A percentile compares a stretch with the other conserved stretches of the same genome.
Conservation (phyloP, 495 filamentous ascomycete genomes). For the Aspergillus baeticus region DNA sequence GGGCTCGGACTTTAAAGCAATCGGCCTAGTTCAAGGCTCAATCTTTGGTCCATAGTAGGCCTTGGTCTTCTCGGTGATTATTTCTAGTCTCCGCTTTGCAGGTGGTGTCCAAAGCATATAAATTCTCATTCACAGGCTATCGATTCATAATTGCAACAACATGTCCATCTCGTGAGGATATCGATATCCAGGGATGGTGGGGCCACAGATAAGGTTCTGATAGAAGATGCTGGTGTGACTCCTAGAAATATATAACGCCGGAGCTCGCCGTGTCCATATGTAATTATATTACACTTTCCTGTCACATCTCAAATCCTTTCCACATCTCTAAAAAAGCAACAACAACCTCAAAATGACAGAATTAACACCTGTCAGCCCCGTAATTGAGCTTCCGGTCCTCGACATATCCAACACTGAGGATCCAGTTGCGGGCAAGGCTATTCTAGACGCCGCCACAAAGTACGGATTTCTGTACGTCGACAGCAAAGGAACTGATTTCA, state of each 20-base stretch:
- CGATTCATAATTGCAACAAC: too few species aligned
- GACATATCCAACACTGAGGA: conserved; percentile 62
- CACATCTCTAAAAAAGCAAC: too few species aligned
- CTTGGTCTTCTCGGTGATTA: too few species aligned
- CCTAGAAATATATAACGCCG: background rate
- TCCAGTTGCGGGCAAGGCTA: conserved; percentile 59
- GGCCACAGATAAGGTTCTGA: conserved; percentile 5
- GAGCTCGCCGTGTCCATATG: background rate
- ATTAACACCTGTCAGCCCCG: conserved; percentile 22
- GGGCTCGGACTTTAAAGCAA: too few species aligned
- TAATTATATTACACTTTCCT: background rate
- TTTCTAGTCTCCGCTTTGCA: too few species aligned
- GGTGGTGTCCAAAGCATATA: too few species aligned
- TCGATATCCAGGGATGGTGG: background rate
- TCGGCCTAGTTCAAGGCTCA: too few species aligned
- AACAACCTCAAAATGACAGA: conserved; percentile 37
- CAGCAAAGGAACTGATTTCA: conserved; percentile 66
- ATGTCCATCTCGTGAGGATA: background rate
- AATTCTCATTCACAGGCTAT: too few species aligned
- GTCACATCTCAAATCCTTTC: too few species aligned
- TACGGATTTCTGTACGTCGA: conserved; percentile 91
- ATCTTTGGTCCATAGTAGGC: too few species aligned
- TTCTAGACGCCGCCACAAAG: conserved; percentile 76
- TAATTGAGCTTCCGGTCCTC: conserved; percentile 72
- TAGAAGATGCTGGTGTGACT: background rate